A percentile compares a stretch with the other conserved stretches of the same genome.
These are phyloP conservation scores for Coemansia sp. DNA, from an alignment of 192 early-diverging fungal species.

Conservation along the genomic window DNA sequence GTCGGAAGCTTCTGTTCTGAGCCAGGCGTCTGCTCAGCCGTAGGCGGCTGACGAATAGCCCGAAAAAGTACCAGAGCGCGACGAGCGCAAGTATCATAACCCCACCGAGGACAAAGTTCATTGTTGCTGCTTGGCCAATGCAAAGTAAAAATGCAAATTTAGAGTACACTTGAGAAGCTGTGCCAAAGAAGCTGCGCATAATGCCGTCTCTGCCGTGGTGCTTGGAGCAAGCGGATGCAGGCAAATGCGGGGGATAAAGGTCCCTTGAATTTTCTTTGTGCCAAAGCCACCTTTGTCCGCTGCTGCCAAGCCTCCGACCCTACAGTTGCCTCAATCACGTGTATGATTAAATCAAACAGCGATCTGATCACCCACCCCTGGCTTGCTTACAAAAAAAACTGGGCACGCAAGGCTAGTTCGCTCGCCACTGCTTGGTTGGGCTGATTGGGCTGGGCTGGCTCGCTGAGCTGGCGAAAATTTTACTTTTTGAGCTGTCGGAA, in stretches of 20 bases:
- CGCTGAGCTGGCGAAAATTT: constrained; percentile 32
- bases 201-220: not conserved
- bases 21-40: constrained; percentile 34
- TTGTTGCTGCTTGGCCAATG: not conserved
- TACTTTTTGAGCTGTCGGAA: constrained; percentile 5
- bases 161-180: not conserved
- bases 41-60: constrained; percentile 34
- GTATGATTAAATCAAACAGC: not conserved
- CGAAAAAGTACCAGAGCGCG: constrained; percentile 44
- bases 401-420: not conserved
- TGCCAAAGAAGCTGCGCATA: not conserved
- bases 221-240: not conserved
- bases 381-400: not conserved
- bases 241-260: not conserved
- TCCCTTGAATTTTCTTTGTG: not conserved
- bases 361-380: not conserved
- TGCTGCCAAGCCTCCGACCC: not conserved
- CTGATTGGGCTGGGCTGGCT: not conserved
- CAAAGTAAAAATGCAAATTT: not conserved
- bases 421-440: not conserved
- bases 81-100: constrained; percentile 26
- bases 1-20: constrained; percentile 12
- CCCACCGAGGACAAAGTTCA: constrained; percentile 41
- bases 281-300: not conserved
- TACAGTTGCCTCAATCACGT: constrained; percentile 16